Base-by-base conservation (phyloP, 352 stramenopile genomes). In the Globisporangium emineosum region DNA sequence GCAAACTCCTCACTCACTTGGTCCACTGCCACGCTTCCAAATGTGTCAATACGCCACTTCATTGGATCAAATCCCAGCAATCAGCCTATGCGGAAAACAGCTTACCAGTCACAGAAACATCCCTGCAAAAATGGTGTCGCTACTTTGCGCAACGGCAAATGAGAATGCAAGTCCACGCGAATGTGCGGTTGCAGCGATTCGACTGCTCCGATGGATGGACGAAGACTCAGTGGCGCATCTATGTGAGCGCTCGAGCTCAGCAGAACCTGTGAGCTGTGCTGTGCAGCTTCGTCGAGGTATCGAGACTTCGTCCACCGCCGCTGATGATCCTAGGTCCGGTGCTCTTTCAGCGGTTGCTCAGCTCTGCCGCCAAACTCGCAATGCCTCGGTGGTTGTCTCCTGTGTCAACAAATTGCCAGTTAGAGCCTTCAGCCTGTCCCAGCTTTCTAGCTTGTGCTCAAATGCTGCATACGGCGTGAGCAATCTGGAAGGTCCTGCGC, bases 161-260 rank as follows among this genome's bases (percentile, higher is more conserved):
- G 27, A 12, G 2, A 5, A 4, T 1, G 62, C 57, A 13, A 65
- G 57, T 9, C 76, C 79, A 0, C 70, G 86, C 32, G 51, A 29
- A 7, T 91, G 79, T 30, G 76, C 83, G 21, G 43, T 86, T 9
- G 70, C 75, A 53, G 76, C 77, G 0, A 67, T 73, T 19, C 72
- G 75, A 12, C 71, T 76, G 32, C 76, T 88, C 0, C 62, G 72
- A 0, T 88, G 79, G 79, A 86, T 91, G 71, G 65, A 79, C 29
- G 52, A 62, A 30, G 40, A 67, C 1, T 61, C 62, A 0, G 63
- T 79, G 21, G 62, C 62, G 21, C 37, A 62, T 2, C 60, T 91
- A 7, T 91, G 82, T 53, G 62, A 65, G 7, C 27, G 65, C 15
- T 67, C 73, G 23, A 51, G 17, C 0, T 66, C 70, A 1, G 35